phyloP scores from a whole-genome alignment of 2,329 filamentous ascomycete species.

The Colletotrichum agaves region DNA sequence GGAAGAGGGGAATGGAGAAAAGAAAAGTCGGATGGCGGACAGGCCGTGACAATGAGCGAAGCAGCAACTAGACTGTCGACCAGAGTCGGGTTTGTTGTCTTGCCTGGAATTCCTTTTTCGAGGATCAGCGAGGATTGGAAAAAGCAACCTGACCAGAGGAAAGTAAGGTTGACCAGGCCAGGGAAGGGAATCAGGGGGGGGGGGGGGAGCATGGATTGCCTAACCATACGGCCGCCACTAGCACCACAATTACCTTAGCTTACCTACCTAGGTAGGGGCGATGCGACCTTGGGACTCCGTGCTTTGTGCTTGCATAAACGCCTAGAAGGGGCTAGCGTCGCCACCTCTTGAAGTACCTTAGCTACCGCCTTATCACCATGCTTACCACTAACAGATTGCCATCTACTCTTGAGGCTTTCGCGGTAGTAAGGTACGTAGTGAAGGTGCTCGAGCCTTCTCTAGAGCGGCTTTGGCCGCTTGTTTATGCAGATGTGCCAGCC shows the following conservation, averaged over 20 bases:
- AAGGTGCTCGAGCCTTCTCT: not conserved
- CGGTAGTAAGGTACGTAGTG: conserved; percentile 4
- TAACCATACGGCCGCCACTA: not conserved
- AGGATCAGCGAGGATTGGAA: conserved; percentile 16
- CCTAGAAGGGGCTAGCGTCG: not conserved
- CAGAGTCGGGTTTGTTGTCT: conserved; percentile 19
- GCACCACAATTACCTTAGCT: conserved; percentile 12
- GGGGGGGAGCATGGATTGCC: conserved; percentile 7
- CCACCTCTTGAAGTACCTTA: too few species aligned
- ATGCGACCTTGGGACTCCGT: conserved; percentile 5
- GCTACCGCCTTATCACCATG: conserved; percentile 13
- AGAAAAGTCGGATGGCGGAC: conserved; percentile 25
- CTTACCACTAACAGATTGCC: not conserved
- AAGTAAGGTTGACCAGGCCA: conserved; percentile 6
- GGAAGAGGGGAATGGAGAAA: conserved; percentile 21
- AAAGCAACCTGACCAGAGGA: conserved; percentile 17
- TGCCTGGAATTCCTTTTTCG: conserved; percentile 33
- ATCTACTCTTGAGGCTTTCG: rapidly evolving
- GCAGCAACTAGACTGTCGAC: conserved; percentile 12
- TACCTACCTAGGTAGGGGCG: too few species aligned
- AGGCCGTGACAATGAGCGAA: conserved; percentile 31
- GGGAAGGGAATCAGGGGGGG: not conserved
- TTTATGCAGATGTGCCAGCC: conserved; percentile 7
- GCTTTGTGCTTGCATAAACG: conserved; percentile 23
- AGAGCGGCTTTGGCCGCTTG: conserved; percentile 13